phyloP scores from a whole-genome alignment of 1,139 yeast genomes.

The Yamadazyma atlantica region DNA sequence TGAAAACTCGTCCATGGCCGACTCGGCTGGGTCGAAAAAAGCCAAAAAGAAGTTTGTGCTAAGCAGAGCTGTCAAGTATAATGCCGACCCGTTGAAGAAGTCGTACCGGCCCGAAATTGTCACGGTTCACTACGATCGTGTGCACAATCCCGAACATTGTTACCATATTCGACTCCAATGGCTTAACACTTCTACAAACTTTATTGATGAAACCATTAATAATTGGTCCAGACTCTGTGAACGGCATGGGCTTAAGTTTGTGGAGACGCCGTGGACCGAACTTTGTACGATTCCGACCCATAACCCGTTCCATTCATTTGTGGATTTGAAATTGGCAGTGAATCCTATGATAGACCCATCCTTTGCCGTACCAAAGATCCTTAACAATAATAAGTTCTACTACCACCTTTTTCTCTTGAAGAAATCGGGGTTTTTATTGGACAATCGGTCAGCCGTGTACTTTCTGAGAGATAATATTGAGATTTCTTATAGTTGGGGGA shows the following conservation, averaged over 20 bases:
- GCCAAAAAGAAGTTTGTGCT: constrained; percentile 36
- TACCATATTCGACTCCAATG: constrained; percentile 90
- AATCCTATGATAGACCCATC: constrained; percentile 68
- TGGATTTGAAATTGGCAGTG: constrained; percentile 60
- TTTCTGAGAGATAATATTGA: constrained; percentile 54
- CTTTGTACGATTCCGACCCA: constrained; percentile 70
- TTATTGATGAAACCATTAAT: constrained; percentile 84
- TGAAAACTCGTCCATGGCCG: constrained; percentile 36
- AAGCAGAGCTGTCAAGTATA: constrained; percentile 63
- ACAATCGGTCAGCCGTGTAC: constrained; percentile 71
- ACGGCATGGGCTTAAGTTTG: constrained; percentile 78
- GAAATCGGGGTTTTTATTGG: constrained; percentile 72
- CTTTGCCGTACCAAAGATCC: constrained; percentile 48
- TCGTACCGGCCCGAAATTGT: constrained; percentile 79
- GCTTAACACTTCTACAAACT: constrained; percentile 85
- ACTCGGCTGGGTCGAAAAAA: constrained; percentile 25
- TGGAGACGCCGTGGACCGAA: constrained; percentile 94
- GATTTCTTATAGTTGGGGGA: constrained; percentile 87
- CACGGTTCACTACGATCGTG: constrained; percentile 84
- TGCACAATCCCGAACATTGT: constrained; percentile 94
- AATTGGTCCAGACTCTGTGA: constrained; percentile 84
- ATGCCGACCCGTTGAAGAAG: constrained; percentile 70
- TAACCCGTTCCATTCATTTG: constrained; percentile 88
- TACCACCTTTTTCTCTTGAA: constrained; percentile 66
- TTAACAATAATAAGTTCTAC: constrained; percentile 52